A percentile compares a stretch with the other conserved stretches of the same genome.
Conservation (phyloP, 352 stramenopile genomes). For the Globisporangium cylindrosporum region DNA sequence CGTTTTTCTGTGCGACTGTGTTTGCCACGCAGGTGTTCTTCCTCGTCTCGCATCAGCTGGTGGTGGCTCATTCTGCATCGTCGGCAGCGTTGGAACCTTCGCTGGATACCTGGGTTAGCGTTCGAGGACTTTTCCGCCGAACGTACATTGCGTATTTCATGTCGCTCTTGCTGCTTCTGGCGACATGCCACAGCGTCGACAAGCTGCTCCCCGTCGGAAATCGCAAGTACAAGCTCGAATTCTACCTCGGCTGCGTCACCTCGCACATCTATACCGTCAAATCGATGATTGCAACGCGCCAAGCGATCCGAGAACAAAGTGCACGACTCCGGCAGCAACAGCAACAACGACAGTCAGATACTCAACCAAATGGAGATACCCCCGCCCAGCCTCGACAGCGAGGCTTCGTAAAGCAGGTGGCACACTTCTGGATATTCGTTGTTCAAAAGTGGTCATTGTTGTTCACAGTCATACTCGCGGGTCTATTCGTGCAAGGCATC, state of each 20-base stretch:
- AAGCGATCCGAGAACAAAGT: slow-evolving; percentile 3
- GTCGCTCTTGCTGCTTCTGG: not conserved
- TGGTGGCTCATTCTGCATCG: not conserved
- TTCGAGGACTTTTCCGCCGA: not conserved
- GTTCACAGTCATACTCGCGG: not conserved
- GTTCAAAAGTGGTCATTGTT: not conserved
- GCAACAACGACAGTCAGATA: not conserved
- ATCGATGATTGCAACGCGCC: not conserved
- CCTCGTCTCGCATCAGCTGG: not conserved
- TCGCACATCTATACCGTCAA: not conserved
- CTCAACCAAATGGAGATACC: not conserved
- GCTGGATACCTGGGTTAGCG: too few relatives aligned
- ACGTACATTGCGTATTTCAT: slow-evolving; percentile 2
- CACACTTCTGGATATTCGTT: not conserved
- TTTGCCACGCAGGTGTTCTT: slow-evolving; percentile 2
- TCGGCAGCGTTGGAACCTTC: not conserved
- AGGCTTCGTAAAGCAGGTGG: not conserved
- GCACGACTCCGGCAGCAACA: not conserved
- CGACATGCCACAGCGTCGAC: not conserved
- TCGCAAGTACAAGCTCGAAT: slow-evolving; percentile 2
- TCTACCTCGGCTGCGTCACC: not conserved
- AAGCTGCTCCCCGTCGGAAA: not conserved
- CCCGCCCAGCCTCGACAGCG: not conserved
- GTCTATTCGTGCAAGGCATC: slow-evolving; percentile 6
- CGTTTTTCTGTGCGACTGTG: not conserved